Evolutionary conservation across 164 flowering plant species (phyloP).

Genomic region (Taxillus chinensis): DNA sequence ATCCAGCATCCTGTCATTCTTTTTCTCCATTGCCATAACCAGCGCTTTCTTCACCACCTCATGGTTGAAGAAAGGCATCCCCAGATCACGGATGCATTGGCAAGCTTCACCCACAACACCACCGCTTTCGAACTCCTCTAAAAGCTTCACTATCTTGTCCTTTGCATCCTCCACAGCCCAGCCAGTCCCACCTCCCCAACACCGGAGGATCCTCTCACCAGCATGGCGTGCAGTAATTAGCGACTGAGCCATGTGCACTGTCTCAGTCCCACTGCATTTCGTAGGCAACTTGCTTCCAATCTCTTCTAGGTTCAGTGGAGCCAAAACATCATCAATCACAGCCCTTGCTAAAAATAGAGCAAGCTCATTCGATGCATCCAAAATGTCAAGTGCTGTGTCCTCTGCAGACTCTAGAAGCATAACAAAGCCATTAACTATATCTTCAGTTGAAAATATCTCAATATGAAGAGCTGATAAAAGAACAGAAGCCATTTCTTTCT

Average conservation of each 20-base stretch:
- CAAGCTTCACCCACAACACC: conserved; percentile 90
- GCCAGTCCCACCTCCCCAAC: conserved; percentile 99
- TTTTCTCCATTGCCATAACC: conserved; percentile 99
- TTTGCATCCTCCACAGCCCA: conserved; percentile 99
- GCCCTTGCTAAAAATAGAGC: conserved; percentile 89
- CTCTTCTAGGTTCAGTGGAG: conserved; percentile 83
- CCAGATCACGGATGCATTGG: conserved; percentile 88
- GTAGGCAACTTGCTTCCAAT: conserved; percentile 52
- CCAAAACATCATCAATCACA: conserved; percentile 91
- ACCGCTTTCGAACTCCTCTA: conserved; percentile 90
- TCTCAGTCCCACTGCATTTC: conserved; percentile 75
- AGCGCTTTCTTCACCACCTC: conserved; percentile 96
- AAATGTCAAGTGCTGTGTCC: conserved; percentile 85
- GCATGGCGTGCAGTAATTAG: conserved; percentile 86
- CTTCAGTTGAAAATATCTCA: conserved; percentile 83
- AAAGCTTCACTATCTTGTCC: conserved; percentile 81
- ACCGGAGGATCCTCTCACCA: conserved; percentile 93
- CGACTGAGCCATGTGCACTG: conserved; percentile 73
- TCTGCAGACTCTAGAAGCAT: conserved; percentile 93
- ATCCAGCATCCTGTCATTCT: conserved; percentile 79
- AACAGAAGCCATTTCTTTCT: conserved; percentile 97
- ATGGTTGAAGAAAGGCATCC: conserved; percentile 95
- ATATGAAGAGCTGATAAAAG: conserved; percentile 82
- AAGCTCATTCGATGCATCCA: conserved; percentile 92
- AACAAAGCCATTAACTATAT: conserved; percentile 79